phyloP scores from a whole-genome alignment of 2,329 filamentous ascomycete genomes.

The Hirsutella minnesotensis region DNA sequence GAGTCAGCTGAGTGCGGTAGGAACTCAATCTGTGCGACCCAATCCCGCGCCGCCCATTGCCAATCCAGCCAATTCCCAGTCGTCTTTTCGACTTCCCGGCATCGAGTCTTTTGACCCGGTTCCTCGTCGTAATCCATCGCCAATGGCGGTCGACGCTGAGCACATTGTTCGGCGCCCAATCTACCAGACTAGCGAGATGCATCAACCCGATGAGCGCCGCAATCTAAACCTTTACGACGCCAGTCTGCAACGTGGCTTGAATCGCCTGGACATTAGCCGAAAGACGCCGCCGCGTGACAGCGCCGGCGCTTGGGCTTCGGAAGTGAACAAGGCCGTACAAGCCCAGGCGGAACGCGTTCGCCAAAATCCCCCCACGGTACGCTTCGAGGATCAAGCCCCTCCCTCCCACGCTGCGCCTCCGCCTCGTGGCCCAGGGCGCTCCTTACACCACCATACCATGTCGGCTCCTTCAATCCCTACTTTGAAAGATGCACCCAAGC shows the following conservation, averaged over 20 bases:
- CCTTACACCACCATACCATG: slow-evolving; percentile 44
- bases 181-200: slow-evolving; percentile 16
- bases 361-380: slow-evolving; percentile 33
- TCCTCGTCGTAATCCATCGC: slow-evolving; percentile 55
- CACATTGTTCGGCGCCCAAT: slow-evolving; percentile 11
- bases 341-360: slow-evolving; percentile 41
- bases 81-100: slow-evolving; percentile 61
- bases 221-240: slow-evolving; percentile 51
- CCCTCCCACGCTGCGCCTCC: slow-evolving; percentile 19
- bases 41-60: slow-evolving; percentile 39
- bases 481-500: slow-evolving; percentile 44
- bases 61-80: slow-evolving; percentile 38
- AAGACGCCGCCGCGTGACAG: slow-evolving; percentile 38
- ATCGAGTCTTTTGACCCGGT: slow-evolving; percentile 86
- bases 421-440: slow-evolving; percentile 11
- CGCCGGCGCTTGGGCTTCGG: slow-evolving; percentile 43
- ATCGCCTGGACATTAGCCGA: slow-evolving; percentile 50
- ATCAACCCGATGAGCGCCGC: slow-evolving; percentile 32
- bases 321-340: slow-evolving; percentile 42
- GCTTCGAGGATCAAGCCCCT: slow-evolving; percentile 39
- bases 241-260: slow-evolving; percentile 53
- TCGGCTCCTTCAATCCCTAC: slow-evolving; percentile 45
- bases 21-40: slow-evolving; percentile 52
- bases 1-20: slow-evolving; percentile 59
- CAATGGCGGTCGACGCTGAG: slow-evolving; percentile 62